Conservation (phyloP, 2,329 filamentous ascomycete species). For the Westerdykella sp. region DNA sequence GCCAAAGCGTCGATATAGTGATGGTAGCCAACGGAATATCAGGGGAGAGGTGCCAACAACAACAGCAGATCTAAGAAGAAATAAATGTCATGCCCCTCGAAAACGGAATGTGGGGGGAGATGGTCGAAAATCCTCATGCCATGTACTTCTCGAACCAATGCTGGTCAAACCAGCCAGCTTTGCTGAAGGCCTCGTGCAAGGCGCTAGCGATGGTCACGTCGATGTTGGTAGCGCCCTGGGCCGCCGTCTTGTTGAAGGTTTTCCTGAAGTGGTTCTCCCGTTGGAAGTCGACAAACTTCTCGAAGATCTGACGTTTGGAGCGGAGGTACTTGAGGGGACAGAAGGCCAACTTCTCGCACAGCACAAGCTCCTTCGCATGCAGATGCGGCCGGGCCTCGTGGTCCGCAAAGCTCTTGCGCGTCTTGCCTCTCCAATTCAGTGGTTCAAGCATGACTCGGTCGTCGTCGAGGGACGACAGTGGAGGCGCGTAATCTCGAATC, state of each 20-base stretch:
- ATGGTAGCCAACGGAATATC: too few relatives aligned
- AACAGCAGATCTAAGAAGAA: too few relatives aligned
- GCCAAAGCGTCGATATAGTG: too few relatives aligned
- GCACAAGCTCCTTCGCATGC: conserved; percentile 68
- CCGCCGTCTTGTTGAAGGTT: conserved; percentile 90
- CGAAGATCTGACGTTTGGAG: conserved; percentile 88
- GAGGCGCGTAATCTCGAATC: too few relatives aligned
- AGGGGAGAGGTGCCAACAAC: too few relatives aligned
- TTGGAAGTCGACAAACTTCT: conserved; percentile 62
- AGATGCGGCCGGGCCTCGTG: conserved; percentile 37
- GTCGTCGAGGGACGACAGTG: too few relatives aligned
- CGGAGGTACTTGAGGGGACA: conserved; percentile 85
- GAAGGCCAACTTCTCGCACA: conserved; percentile 43
- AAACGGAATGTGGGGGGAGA: too few relatives aligned
- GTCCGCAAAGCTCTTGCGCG: too few relatives aligned
- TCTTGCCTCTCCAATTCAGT: too few relatives aligned
- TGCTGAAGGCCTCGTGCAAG: conserved; percentile 82
- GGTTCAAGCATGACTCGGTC: too few relatives aligned
- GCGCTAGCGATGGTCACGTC: conserved; percentile 97
- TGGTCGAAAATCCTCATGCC: too few relatives aligned
- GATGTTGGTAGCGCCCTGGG: conserved; percentile 94
- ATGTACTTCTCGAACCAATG: conserved; percentile 37
- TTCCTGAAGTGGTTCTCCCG: conserved; percentile 52
- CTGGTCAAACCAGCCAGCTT: conserved; percentile 72
- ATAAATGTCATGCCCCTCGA: too few relatives aligned